Percentiles rank a stretch among this genome's conserved stretches.
phyloP scores from a whole-genome alignment of 306 rosid species.

The Leucaena leucocephala region DNA sequence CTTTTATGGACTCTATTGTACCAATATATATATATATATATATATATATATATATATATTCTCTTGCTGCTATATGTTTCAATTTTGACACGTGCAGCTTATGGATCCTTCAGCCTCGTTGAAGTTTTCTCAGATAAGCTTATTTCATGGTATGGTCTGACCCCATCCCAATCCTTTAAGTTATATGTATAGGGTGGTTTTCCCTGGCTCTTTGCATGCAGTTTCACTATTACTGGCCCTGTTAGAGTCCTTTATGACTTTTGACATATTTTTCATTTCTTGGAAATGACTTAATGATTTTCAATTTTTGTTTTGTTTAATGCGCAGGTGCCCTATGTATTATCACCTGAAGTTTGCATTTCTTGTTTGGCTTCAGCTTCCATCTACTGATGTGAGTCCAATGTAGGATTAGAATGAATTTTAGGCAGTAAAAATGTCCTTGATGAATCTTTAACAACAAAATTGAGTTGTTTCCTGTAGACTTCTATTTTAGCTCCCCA shows the following conservation, averaged over 20 bases:
- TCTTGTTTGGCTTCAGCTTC: conserved; percentile 99
- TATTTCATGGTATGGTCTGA: conserved; percentile 75
- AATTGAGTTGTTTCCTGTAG: background rate
- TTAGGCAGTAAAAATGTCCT: conserved; percentile 24
- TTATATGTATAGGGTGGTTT: conserved; percentile 20
- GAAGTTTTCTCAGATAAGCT: conserved; percentile 82
- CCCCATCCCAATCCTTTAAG: conserved; percentile 25
- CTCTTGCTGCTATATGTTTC: background rate
- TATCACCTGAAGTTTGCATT: conserved; percentile 90
- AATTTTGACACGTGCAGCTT: conserved; percentile 59
- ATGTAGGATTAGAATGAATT: conserved; percentile 25
- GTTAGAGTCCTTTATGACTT: background rate
- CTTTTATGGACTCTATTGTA: conserved; percentile 12
- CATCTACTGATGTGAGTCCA: conserved; percentile 68
- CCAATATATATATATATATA: background rate
- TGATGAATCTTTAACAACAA: background rate
- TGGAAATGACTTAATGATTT: background rate
- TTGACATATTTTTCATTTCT: conserved; percentile 3
- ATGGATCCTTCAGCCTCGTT: conserved; percentile 86
- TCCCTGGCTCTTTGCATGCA: background rate
- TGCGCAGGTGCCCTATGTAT: conserved; percentile 83
- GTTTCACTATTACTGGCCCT: background rate
- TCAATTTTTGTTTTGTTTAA: background rate
- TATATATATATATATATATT: too few relatives aligned
- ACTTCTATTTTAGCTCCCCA: background rate